Evolutionary conservation across 2,329 filamentous ascomycete genomes (phyloP), one percentile per base, ranked within the genome.

Genomic region (Zymoseptoria crescenta): DNA sequence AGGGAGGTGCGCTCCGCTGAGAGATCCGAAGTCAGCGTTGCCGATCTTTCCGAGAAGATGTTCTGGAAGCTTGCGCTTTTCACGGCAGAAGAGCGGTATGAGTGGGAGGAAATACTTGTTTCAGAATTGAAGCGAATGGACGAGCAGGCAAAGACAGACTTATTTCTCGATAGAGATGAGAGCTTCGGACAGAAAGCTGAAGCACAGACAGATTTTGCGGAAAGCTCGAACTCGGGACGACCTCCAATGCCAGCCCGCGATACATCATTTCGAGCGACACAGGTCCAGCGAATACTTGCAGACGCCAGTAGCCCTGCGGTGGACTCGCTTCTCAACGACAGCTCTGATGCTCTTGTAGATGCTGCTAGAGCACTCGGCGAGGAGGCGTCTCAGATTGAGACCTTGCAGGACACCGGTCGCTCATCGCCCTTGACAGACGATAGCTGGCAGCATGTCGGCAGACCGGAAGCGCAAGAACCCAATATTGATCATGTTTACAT

Each of bases 211-310:
- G n/a, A 16, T 51, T 9, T 30, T 55, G n/a, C 52, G 9, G 57
- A 56, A 57, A 59, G 49, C 30, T 53, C 57, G 5, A 49, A 45
- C n/a, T 51, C 58, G 29, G 56, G 56, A 16, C 60, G 79, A 66
- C 79, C 79, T 10, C 72, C 70, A n/a, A 77, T 81, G 75, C 78
- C 78, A 27, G 66, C 71, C 16, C 71, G 79, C 59, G 75, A 77
- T 55, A 72, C 70, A 16, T 75, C 76, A 2, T 80, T 74, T 35
- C 71, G 76, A 59, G 79, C 79, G 3, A 76, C 76, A 3, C 74
- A 77, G 54, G 79, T 81, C 49, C 76, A 75, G 55, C 74, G 79
- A 8, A 69, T 72, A 24, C 65, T 81, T 8, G 79, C 80, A 68
- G 79, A 81, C 66, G 64, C 64, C 1, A 67, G 69, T 51, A 52